Base-by-base conservation (phyloP, 306 rosid genomes). In the Spatholobus suberectus region DNA sequence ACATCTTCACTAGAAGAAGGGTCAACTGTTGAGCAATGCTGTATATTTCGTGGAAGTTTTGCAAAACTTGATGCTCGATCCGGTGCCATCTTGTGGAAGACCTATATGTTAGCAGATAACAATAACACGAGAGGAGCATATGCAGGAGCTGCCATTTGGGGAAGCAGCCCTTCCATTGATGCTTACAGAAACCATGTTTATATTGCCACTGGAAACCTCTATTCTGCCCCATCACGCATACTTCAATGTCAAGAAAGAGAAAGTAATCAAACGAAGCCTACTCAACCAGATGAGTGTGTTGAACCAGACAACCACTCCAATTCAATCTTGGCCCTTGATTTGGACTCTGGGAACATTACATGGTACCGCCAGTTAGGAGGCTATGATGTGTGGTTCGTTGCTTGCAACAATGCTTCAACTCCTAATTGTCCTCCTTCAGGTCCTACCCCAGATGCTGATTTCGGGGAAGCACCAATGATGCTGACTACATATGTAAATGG, bases 151-250 rank as follows among this genome's bases (percentile, higher is more conserved):
- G 90, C 91, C 8, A 81, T 90, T 0, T 91, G 93, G 94, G 96
- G 98, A 76, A 91, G 94, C 71, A 93, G 98, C 75, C 94, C 97
- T 5, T 81, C 96, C 21, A 87, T 94, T 37, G 96, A 93, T 38
- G 23, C 47, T 7, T 0, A 8, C 1, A 77, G 96, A 37, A 91
- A 86, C 37, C 90, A 34, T 23, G 86, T 90, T 15, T 90, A 85
- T 41, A 73, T 94, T 63, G 93, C 92, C 54, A 91, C 97, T 0
- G 95, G 97, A 6, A 94, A 91, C 91, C 72, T 89, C 0, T 91
- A 94, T 43, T 85, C 90, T 1, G 92, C 92, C 11, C 98, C 92
- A 1, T 35, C 12, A 6, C 75, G 9, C 17, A 67, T 90, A 1
- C 32, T 14, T 5, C 47, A 90, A 35, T 93, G 97, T 62, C 93